phyloP scores from a whole-genome alignment of 305 asterid species.

The Fraxinus latifolia region DNA sequence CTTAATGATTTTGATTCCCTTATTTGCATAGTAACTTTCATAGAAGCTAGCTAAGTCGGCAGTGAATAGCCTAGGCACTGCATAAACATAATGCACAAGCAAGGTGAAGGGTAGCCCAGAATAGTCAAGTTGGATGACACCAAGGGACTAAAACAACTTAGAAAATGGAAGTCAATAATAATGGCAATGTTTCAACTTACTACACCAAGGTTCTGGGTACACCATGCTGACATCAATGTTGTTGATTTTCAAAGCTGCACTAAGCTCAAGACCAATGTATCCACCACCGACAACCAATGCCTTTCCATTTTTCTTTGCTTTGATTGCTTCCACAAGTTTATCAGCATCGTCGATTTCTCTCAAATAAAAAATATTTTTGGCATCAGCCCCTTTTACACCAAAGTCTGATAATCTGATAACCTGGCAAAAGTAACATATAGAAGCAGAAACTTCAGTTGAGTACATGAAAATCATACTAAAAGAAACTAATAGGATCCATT shows the following conservation, averaged over 20 bases:
- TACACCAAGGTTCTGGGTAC: conserved; percentile 99
- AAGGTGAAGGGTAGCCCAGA: conserved; percentile 15
- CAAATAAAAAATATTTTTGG: conserved; percentile 85
- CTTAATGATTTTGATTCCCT: conserved; percentile 80
- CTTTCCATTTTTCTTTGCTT: conserved; percentile 74
- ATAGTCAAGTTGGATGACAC: background rate
- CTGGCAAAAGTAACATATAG: conserved; percentile 36
- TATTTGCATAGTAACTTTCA: conserved; percentile 71
- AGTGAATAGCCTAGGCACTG: conserved; percentile 96
- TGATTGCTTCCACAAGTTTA: conserved; percentile 81
- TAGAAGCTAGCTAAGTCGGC: conserved; percentile 81
- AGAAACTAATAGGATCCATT: background rate
- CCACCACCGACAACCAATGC: conserved; percentile 96
- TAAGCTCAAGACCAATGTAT: conserved; percentile 94
- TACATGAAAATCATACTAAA: conserved; percentile 9
- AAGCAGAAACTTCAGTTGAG: conserved; percentile 17
- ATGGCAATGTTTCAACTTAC: conserved; percentile 50
- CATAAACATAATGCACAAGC: conserved; percentile 20
- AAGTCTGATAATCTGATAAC: conserved; percentile 73
- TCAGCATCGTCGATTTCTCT: conserved; percentile 91
- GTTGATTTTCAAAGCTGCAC: conserved; percentile 81
- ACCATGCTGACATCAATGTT: conserved; percentile 85
- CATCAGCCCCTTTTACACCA: conserved; percentile 84
- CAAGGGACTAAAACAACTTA: background rate
- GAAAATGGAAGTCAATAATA: conserved; percentile 7